Conservation (phyloP, 2,329 filamentous ascomycete genomes). For the Colletotrichum sp. region DNA sequence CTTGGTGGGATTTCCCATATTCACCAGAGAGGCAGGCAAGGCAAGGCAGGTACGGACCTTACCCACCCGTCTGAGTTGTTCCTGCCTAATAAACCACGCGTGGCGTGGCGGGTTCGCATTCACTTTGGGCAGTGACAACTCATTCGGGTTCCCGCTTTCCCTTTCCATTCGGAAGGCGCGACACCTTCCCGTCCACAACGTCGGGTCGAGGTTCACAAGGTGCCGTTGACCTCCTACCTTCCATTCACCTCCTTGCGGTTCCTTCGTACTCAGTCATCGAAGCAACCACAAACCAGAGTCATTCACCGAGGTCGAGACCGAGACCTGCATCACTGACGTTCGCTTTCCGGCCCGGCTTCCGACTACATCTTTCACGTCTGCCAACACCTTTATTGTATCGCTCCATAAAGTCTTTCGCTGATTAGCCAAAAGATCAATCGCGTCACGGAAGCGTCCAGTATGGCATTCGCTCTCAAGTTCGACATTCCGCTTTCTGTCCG, state of each 20-base stretch:
- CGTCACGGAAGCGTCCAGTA: neutral
- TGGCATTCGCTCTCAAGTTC: constrained; percentile 30
- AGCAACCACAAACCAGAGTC: neutral
- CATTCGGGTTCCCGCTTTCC: neutral
- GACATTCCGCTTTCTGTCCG: constrained; percentile 34
- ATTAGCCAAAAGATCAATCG: neutral
- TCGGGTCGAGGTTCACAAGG: neutral
- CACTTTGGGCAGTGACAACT: neutral
- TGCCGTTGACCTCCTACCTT: neutral
- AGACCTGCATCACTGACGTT: neutral
- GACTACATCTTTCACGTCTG: neutral
- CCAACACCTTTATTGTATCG: neutral
- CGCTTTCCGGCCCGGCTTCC: neutral
- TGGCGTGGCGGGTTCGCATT: neutral
- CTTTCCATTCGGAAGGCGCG: neutral
- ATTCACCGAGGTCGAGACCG: neutral
- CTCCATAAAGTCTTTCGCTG: neutral
- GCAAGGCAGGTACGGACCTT: neutral
- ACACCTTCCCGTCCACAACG: neutral
- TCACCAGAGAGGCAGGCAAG: neutral
- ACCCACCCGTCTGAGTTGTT: neutral
- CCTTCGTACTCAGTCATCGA: neutral
- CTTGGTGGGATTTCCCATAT: neutral
- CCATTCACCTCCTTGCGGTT: neutral
- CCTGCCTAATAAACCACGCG: neutral